phyloP scores from a whole-genome alignment of 2,329 filamentous ascomycete species.

The Cladorrhinum sp. region DNA sequence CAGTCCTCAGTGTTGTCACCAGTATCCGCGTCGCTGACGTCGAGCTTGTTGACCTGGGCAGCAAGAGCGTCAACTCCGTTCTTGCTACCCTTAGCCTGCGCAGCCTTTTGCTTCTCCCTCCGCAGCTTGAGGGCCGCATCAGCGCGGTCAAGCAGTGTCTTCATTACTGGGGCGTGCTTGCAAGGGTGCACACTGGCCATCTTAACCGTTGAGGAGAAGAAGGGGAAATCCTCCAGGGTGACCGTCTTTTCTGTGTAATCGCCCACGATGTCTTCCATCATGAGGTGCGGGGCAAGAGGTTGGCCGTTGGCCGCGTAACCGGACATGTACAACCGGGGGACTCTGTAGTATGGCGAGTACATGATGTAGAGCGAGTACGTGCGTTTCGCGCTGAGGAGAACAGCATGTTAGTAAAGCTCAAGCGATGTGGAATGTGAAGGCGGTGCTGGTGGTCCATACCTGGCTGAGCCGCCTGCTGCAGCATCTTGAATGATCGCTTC shows the following conservation, averaged over 20 bases:
- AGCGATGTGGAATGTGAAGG: not conserved
- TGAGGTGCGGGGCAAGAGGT: constrained; percentile 35
- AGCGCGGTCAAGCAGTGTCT: constrained; percentile 89
- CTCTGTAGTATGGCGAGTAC: constrained; percentile 95
- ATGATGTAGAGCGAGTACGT: constrained; percentile 99
- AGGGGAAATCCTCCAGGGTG: constrained; percentile 94
- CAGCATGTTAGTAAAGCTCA: constrained; percentile 7
- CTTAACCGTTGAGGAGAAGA: constrained; percentile 86
- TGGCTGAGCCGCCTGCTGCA: constrained; percentile 44
- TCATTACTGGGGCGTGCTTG: constrained; percentile 98
- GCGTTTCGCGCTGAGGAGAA: constrained; percentile 64
- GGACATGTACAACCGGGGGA: constrained; percentile 89
- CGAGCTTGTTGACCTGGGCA: constrained; percentile 69
- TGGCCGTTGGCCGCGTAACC: constrained; percentile 79
- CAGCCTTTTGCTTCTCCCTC: constrained; percentile 70
- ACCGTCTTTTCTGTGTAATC: constrained; percentile 72
- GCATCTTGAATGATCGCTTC: constrained; percentile 91
- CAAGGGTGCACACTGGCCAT: constrained; percentile 97
- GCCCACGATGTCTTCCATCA: constrained; percentile 41
- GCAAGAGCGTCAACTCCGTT: constrained; percentile 80
- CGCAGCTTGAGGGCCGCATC: constrained; percentile 89
- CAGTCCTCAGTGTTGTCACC: constrained; percentile 57
- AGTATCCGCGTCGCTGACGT: constrained; percentile 50
- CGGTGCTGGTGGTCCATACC: constrained; percentile 36
- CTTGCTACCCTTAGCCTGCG: constrained; percentile 49